A percentile compares a stretch with the other conserved stretches of the same genome.
phyloP scores from a whole-genome alignment of 2,329 filamentous ascomycete species.

The Aureobasidium uvarum region DNA sequence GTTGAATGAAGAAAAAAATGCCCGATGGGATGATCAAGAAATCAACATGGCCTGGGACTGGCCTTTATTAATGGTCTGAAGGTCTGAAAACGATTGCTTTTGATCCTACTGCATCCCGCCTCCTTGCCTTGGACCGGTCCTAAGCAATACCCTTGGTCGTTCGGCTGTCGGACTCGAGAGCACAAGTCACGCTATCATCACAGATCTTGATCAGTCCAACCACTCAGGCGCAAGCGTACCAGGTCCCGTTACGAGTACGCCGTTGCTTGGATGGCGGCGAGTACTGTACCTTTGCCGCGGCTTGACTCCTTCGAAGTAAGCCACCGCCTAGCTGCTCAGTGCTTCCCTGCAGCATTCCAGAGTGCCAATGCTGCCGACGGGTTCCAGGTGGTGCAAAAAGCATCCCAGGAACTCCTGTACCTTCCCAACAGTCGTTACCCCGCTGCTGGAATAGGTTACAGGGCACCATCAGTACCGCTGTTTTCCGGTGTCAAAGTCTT shows the following conservation, averaged over 20 bases:
- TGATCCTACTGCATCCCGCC: constrained; percentile 5
- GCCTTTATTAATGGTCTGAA: constrained; percentile 14
- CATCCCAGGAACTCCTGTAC: background rate
- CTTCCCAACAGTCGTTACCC: constrained; percentile 14
- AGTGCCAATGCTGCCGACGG: constrained; percentile 9
- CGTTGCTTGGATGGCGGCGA: constrained; percentile 7
- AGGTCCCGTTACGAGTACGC: constrained; percentile 11
- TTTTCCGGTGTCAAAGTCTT: constrained; percentile 4
- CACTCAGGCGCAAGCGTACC: background rate
- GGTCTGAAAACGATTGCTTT: constrained; percentile 12
- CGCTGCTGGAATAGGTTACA: constrained; percentile 7
- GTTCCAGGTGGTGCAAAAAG: constrained; percentile 12
- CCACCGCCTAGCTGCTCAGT: background rate
- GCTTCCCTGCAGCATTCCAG: constrained; percentile 19
- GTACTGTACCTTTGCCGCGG: constrained; percentile 17
- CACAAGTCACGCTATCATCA: constrained; percentile 24
- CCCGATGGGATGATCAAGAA: constrained; percentile 1
- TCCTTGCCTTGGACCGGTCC: constrained; percentile 15
- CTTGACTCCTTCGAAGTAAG: constrained; percentile 10
- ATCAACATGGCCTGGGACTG: background rate
- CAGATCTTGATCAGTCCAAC: constrained; percentile 2
- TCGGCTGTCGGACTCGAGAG: background rate
- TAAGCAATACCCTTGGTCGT: constrained; percentile 1
- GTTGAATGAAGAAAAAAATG: background rate
- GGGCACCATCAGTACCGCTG: background rate